These are phyloP conservation scores for Antitrichia curtipendula DNA, from an alignment of 225 moss, liverwort and hornwort genomes.

Conservation along the genomic window DNA sequence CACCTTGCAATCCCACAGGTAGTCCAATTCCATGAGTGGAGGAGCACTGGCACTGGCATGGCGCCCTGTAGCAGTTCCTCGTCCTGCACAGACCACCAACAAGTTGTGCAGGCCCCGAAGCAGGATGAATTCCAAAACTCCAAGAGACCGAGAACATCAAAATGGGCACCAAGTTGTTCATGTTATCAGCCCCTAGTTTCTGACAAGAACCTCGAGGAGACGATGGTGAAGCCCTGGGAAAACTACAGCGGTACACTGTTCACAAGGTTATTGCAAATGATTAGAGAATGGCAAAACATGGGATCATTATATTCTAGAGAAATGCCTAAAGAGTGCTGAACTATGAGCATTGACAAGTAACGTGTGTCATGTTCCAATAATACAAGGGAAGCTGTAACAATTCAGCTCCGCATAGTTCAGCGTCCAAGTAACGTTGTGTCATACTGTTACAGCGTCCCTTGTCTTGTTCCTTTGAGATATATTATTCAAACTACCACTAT, in stretches of 20 bases:
- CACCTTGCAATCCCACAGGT: slow-evolving; percentile 12
- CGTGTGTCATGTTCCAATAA: background rate
- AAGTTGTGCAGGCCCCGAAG: background rate
- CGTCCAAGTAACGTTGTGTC: too few relatives aligned
- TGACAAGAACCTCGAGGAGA: background rate
- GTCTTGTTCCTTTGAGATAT: background rate
- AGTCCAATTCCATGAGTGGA: slow-evolving; percentile 38
- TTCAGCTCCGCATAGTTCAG: too few relatives aligned
- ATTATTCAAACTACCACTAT: background rate
- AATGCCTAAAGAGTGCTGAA: background rate
- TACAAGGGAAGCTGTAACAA: too few relatives aligned
- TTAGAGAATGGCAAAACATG: slow-evolving; percentile 22
- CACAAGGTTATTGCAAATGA: background rate
- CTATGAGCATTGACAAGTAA: background rate
- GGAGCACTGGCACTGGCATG: background rate
- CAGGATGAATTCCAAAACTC: background rate
- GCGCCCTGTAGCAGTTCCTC: background rate
- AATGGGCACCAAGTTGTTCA: background rate
- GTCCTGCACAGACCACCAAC: background rate
- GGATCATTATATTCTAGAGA: slow-evolving; percentile 4
- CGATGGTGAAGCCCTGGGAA: slow-evolving; percentile 28
- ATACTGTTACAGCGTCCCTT: background rate
- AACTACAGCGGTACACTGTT: slow-evolving; percentile 18
- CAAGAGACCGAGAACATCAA: background rate
- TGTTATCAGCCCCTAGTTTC: background rate